Percentiles rank a stretch among this genome's conserved stretches.
Conservation (phyloP, 768 basidiomycete species). For the Mycena vulgaris region DNA sequence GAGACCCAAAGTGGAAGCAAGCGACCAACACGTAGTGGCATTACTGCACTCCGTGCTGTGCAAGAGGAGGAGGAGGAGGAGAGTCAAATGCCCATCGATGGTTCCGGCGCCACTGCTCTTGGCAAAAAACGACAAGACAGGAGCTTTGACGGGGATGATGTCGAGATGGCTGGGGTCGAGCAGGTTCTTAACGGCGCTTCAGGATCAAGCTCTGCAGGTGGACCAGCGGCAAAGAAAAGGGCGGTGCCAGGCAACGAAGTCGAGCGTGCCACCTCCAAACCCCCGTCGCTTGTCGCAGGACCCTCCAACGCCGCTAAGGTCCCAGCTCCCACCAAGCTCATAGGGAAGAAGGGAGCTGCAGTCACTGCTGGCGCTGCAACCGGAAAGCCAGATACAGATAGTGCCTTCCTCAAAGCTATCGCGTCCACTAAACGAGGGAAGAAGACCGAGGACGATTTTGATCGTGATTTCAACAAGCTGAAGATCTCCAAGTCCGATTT, state of each 20-base stretch:
- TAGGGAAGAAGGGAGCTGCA: constrained; percentile 27
- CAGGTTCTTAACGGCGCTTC: constrained; percentile 32
- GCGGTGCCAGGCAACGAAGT: constrained; percentile 59
- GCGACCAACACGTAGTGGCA: constrained; percentile 31
- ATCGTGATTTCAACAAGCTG: constrained; percentile 85
- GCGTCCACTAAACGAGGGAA: constrained; percentile 81
- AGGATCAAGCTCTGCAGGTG: constrained; percentile 21
- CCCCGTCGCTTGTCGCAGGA: constrained; percentile 1
- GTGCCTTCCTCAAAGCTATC: constrained; percentile 78
- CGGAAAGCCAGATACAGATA: constrained; percentile 76
- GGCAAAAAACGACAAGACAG: constrained; percentile 60
- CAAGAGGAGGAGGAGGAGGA: constrained; percentile 74
- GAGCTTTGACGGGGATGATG: constrained; percentile 55
- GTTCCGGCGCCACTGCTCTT: constrained; percentile 19
- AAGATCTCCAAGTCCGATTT: constrained; percentile 78
- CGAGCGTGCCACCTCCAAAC: constrained; percentile 38
- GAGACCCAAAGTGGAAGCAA: constrained; percentile 41
- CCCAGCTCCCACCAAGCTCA: constrained; percentile 12
- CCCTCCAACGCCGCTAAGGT: constrained; percentile 18
- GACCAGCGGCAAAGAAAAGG: constrained; percentile 57
- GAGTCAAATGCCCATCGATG: constrained; percentile 39
- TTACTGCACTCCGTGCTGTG: constrained; percentile 49
- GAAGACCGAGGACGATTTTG: constrained; percentile 77
- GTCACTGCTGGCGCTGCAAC: constrained; percentile 51
- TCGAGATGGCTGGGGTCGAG: constrained; percentile 53